Evolutionary conservation across 2,329 filamentous ascomycete genomes (phyloP), one percentile per base, ranked within the genome.

Genomic region (Aureobasidium sp.): DNA sequence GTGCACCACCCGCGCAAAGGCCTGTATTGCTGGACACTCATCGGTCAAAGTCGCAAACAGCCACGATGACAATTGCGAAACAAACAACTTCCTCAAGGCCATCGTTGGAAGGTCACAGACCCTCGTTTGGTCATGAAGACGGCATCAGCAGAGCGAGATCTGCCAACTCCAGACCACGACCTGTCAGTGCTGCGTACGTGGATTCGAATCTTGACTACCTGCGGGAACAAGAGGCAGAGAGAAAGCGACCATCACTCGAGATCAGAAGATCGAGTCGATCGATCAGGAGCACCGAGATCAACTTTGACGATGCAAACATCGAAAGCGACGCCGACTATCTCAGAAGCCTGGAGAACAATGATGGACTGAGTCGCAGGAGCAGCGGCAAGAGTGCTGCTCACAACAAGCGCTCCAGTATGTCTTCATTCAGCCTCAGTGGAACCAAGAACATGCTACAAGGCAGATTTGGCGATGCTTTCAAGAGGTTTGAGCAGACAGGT

Each of bases 391-490:
- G 36, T 39, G 57, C 57, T 20, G 22, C 44, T 42, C 82, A 87
- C 66, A 77, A 78, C 51, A 96, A 96, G 73, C 84, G 89, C 12
- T 81, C 86, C 1, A 94, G 90, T 72, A 75, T 96, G 65, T 82
- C 84, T 14, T 84, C 82, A 1, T 81, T 88, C 61, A 96, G 94
- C 74, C 39, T 58, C 11, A 48, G 55, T 20, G 42, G 42, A 29
- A 58, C 55, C 3, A 58, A 58, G 12, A 90, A 85, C 62, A 85
- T 96, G 41, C 79, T 97, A n/a, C 87, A 87, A 5, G 90, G 91
- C 27, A 91, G 88, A 68, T 97, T 97, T 72, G 91, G 92, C 0
- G 92, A 97, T 69, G 92, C 93, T 3, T 97, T 97, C 77, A 91
- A 93, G 70, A 84, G 89, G 6, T 97, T 97, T 68, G 94, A 99